Evolutionary conservation across 495 filamentous ascomycete genomes (phyloP).

Genomic region (Durotheca rogersii): DNA sequence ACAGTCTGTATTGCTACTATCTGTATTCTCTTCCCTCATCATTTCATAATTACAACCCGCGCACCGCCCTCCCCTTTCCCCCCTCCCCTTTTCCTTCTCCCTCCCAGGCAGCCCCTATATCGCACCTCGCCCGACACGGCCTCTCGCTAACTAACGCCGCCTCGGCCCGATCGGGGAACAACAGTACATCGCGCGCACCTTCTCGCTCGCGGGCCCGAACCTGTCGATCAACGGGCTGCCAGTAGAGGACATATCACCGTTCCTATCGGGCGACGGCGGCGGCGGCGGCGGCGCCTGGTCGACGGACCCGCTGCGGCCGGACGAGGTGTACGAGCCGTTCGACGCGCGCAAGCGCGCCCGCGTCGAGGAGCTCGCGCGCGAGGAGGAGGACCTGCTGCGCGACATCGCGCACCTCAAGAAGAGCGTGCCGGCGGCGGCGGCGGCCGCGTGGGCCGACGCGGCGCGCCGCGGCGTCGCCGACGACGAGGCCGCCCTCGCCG

Average conservation of each 20-base stretch:
- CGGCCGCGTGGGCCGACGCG: slow-evolving; percentile 54
- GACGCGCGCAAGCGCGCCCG: slow-evolving; percentile 68
- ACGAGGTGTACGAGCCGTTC: slow-evolving; percentile 73
- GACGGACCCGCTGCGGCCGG: slow-evolving; percentile 31
- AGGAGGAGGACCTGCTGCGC: slow-evolving; percentile 73
- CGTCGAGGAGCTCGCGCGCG: slow-evolving; percentile 63
- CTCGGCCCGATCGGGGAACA: too few species aligned
- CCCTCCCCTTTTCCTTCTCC: not conserved
- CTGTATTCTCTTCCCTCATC: too few species aligned
- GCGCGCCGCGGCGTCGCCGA: slow-evolving; percentile 44
- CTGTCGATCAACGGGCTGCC: slow-evolving; percentile 80
- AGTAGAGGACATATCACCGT: slow-evolving; percentile 45
- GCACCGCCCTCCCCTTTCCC: not conserved
- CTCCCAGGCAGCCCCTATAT: too few species aligned
- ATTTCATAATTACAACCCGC: too few species aligned
- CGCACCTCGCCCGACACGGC: too few species aligned
- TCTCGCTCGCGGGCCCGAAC: slow-evolving; percentile 65
- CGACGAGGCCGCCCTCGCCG: slow-evolving; percentile 51
- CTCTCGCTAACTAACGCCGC: slow-evolving; percentile 11
- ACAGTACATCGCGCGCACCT: slow-evolving; percentile 75
- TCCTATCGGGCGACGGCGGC: slow-evolving; percentile 43
- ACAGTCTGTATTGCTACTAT: too few species aligned
- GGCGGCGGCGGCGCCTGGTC: slow-evolving; percentile 44
- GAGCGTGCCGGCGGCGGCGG: slow-evolving; percentile 61
- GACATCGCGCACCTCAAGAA: slow-evolving; percentile 71